Percentiles rank a stretch among this genome's conserved stretches.
Conservation (phyloP, 1,284 basidiomycete species). For the Cutaneotrichosporon daszewskae region DNA sequence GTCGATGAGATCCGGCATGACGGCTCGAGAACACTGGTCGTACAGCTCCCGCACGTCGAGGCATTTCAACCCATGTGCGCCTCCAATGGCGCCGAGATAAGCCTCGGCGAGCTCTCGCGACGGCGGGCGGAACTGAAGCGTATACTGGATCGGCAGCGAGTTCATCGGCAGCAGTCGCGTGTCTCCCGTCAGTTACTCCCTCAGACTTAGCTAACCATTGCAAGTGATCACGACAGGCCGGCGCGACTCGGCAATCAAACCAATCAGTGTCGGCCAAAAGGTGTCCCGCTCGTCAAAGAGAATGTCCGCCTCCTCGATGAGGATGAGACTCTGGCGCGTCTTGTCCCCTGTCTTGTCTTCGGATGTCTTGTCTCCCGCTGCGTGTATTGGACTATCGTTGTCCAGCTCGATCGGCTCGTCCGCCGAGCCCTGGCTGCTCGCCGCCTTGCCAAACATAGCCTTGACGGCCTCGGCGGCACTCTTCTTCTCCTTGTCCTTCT, state of each 20-base stretch:
- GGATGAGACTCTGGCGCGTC: conserved; percentile 72
- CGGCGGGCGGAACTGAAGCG: conserved; percentile 63
- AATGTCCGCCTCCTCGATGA: conserved; percentile 96
- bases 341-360: background rate
- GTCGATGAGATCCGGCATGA: conserved; percentile 24
- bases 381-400: conserved; percentile 1
- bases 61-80: background rate
- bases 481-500: conserved; percentile 6
- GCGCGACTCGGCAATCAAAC: conserved; percentile 71
- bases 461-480: background rate
- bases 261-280: conserved; percentile 82
- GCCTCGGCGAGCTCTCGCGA: conserved; percentile 57
- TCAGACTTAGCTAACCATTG: conserved; percentile 60
- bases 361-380: background rate
- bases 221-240: conserved; percentile 87
- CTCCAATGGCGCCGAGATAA: conserved; percentile 63
- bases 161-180: conserved; percentile 62
- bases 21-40: conserved; percentile 29
- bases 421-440: conserved; percentile 23
- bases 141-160: conserved; percentile 71
- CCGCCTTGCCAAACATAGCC: conserved; percentile 6
- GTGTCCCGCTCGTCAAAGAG: conserved; percentile 82
- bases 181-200: conserved; percentile 52
- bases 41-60: conserved; percentile 28
- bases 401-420: conserved; percentile 30